Evolutionary conservation across 805 yeast genomes (phyloP).

Genomic region (Wickerhamomyces kurtzmanii): DNA sequence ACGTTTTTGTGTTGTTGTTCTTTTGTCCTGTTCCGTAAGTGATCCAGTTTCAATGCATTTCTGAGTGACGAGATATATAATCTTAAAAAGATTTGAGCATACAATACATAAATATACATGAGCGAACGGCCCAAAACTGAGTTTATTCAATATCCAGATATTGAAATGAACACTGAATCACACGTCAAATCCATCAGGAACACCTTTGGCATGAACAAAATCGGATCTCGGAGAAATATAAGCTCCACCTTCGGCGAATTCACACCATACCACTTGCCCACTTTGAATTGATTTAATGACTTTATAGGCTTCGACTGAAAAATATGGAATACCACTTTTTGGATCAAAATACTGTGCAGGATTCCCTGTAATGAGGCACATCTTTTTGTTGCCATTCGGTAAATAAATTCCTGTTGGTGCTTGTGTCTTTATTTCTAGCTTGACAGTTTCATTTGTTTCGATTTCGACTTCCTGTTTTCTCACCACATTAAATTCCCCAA

Average conservation of each 20-base stretch:
- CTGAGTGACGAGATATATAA: too few species aligned
- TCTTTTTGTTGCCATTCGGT: slow-evolving; percentile 56
- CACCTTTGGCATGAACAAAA: slow-evolving; percentile 66
- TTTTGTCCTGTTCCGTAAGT: too few species aligned
- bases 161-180: too few species aligned
- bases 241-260: slow-evolving; percentile 36
- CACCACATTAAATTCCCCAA: slow-evolving; percentile 45
- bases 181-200: slow-evolving; percentile 73
- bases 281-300: slow-evolving; percentile 49
- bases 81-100: too few species aligned
- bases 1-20: too few species aligned
- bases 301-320: slow-evolving; percentile 72
- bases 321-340: slow-evolving; percentile 76
- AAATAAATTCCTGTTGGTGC: slow-evolving; percentile 69
- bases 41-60: too few species aligned
- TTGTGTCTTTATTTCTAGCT: slow-evolving; percentile 47
- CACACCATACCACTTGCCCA: slow-evolving; percentile 44
- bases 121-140: too few species aligned
- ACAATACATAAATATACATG: too few species aligned
- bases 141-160: too few species aligned
- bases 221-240: slow-evolving; percentile 30
- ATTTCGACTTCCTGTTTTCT: slow-evolving; percentile 31
- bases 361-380: slow-evolving; percentile 70
- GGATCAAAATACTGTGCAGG: slow-evolving; percentile 87
- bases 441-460: slow-evolving; percentile 36